A percentile compares a stretch with the other conserved stretches of the same genome.
Conservation (phyloP, 768 basidiomycete species). For the Dioszegia crocea region DNA sequence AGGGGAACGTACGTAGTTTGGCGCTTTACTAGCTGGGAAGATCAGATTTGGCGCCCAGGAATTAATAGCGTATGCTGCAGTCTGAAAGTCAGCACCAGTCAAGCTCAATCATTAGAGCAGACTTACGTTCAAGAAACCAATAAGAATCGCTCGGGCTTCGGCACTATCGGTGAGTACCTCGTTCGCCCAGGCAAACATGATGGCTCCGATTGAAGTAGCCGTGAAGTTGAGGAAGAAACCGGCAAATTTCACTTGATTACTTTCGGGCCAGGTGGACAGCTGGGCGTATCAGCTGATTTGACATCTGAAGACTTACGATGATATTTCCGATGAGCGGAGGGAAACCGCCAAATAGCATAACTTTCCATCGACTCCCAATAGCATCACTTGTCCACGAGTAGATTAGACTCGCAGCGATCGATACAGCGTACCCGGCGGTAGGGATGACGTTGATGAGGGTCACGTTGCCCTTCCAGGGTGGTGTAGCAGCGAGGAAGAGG, state of each 20-base stretch:
- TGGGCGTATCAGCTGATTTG: neutral
- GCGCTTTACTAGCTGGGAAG: constrained; percentile 20
- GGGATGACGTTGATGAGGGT: constrained; percentile 28
- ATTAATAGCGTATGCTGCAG: constrained; percentile 21
- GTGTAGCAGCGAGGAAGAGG: constrained; percentile 22
- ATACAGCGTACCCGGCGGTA: constrained; percentile 26
- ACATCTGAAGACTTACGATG: constrained; percentile 7
- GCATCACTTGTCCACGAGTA: constrained; percentile 26
- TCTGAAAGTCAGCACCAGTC: neutral
- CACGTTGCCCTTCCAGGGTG: constrained; percentile 9
- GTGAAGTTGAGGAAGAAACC: constrained; percentile 58
- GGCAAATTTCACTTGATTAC: constrained; percentile 1
- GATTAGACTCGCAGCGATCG: constrained; percentile 17
- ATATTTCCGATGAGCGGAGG: constrained; percentile 24
- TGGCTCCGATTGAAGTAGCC: constrained; percentile 19
- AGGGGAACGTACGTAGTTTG: constrained; percentile 5
- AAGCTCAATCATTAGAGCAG: neutral
- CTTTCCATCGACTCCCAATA: constrained; percentile 20
- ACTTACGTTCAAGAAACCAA: constrained; percentile 23
- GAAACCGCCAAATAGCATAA: constrained; percentile 17
- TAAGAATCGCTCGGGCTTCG: constrained; percentile 23
- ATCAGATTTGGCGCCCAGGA: constrained; percentile 27
- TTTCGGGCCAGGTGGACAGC: constrained; percentile 6
- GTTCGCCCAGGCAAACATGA: constrained; percentile 30
- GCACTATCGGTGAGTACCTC: constrained; percentile 20